phyloP scores from a whole-genome alignment of 78 protist genomes.

The Dictyostelium firmibasis region DNA sequence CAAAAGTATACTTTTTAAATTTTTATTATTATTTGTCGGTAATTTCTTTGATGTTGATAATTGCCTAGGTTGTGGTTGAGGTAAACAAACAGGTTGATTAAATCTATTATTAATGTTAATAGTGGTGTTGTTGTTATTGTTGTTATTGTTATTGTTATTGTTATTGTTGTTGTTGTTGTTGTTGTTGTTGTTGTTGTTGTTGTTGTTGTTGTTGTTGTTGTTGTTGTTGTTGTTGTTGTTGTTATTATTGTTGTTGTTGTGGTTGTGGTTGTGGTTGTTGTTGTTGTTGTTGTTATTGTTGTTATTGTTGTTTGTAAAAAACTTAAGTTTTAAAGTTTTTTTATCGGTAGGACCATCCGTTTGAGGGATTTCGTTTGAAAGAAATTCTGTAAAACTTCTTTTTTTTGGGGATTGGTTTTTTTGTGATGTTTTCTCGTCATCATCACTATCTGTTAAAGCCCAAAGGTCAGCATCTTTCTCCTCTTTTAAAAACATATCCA shows the following conservation, averaged over 20 bases:
- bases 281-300: conserved; percentile 9
- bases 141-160: not conserved
- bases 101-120: not conserved
- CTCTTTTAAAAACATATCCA: not conserved
- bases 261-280: not conserved
- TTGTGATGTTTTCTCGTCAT: not conserved
- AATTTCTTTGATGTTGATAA: not conserved
- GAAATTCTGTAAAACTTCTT: not conserved
- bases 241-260: conserved; percentile 12
- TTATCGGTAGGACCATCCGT: conserved; percentile 52
- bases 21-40: not conserved
- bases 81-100: not conserved
- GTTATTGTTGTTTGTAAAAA: not conserved
- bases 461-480: not conserved
- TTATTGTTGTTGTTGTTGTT: conserved; percentile 10
- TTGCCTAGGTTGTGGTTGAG: not conserved
- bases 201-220: not conserved
- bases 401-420: not conserved
- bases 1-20: not conserved
- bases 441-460: conserved; percentile 8
- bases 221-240: not conserved
- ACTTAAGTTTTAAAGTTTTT: not conserved
- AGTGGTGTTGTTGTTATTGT: not conserved
- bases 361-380: conserved; percentile 2
- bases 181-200: not conserved